Base-by-base conservation (phyloP, 169 alveolate genomes). In the Plasmodium gallinaceum region DNA sequence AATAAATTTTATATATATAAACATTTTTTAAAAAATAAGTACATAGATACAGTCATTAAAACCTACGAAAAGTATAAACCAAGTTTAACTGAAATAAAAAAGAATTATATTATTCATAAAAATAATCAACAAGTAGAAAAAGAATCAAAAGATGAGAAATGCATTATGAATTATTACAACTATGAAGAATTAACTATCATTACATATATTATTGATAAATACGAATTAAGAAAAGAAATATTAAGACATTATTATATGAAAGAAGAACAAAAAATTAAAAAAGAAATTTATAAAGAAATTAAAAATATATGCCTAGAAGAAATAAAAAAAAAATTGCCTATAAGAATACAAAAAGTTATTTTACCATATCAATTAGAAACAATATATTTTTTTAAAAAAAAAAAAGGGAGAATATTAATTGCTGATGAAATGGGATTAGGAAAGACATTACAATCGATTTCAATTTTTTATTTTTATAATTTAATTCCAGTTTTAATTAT, bases 401-500 rank as follows among this genome's bases (percentile, higher is more conserved):
- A 76, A 37, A 76, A 65, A 18, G 88, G 88, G 46, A 97, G 97
- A 61, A 98, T 97, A 12, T 96, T 97, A 54, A 91, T 97, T 57
- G 99, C 98, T 2, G 99, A 97, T 91, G 98, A 97, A 90, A 97
- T 97, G 99, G 99, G 99, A 37, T 96, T 97, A 16, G 99, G 99
- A 10, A 97, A 97, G 90, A 97, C 99, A 0, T 95, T 97, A 24
- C 98, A 97, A 69, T 92, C 98, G 7, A 97, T 97, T 32, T 88
- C 94, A 72, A 88, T 96, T 78, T 95, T 93, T 57, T 78, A 76
- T 90, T 98, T 96, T 76, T 88, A 92, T 37, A 80, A 95, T 9
- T 92, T 95, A 39, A 97, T 97, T 22, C 99, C 99, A 0, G 93
- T 93, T 69, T 92, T 98, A 83, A 95, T 98, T 42, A 96, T 98